Percentiles rank a stretch among this genome's conserved stretches.
These are phyloP conservation scores for Saprolegnia diclina DNA, from an alignment of 352 stramenopile species.

Conservation along the genomic window DNA sequence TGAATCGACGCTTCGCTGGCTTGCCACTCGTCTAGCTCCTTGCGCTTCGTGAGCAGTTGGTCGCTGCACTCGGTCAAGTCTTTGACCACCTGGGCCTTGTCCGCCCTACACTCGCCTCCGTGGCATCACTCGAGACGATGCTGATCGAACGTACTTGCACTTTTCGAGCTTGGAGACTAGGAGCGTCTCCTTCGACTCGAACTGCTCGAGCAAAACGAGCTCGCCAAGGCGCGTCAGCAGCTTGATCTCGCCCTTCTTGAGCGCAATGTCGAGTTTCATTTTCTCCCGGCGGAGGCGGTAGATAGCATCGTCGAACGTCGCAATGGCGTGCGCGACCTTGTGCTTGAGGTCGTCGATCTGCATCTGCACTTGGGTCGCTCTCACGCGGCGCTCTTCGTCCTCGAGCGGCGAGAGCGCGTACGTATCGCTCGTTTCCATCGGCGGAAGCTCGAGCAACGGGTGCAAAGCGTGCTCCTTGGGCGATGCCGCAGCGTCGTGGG, in stretches of 20 bases:
- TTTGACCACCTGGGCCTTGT: conserved; percentile 81
- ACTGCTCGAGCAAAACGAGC: conserved; percentile 83
- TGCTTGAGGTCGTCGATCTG: conserved; percentile 62
- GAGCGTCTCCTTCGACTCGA: conserved; percentile 86
- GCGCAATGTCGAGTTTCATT: conserved; percentile 74
- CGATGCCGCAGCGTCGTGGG: background rate
- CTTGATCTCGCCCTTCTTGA: conserved; percentile 86
- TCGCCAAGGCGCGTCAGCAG: conserved; percentile 84
- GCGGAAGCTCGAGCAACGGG: background rate
- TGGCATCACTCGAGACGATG: background rate
- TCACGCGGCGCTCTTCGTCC: conserved; percentile 42
- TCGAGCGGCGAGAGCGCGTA: conserved; percentile 31
- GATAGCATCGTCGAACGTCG: conserved; percentile 83
- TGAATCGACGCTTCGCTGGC: conserved; percentile 57
- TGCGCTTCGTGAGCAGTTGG: conserved; percentile 62
- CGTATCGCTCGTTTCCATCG: background rate
- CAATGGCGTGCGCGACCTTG: conserved; percentile 59
- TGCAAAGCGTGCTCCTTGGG: background rate
- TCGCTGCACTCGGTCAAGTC: conserved; percentile 76
- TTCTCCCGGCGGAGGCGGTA: conserved; percentile 84
- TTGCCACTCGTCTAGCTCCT: conserved; percentile 75
- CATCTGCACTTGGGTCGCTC: conserved; percentile 49
- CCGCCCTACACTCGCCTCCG: conserved; percentile 22
- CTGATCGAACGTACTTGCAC: conserved; percentile 34
- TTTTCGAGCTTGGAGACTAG: conserved; percentile 83